Conservation (phyloP, 192 early-diverging fungal species). For the Entomortierella chlamydospora region DNA sequence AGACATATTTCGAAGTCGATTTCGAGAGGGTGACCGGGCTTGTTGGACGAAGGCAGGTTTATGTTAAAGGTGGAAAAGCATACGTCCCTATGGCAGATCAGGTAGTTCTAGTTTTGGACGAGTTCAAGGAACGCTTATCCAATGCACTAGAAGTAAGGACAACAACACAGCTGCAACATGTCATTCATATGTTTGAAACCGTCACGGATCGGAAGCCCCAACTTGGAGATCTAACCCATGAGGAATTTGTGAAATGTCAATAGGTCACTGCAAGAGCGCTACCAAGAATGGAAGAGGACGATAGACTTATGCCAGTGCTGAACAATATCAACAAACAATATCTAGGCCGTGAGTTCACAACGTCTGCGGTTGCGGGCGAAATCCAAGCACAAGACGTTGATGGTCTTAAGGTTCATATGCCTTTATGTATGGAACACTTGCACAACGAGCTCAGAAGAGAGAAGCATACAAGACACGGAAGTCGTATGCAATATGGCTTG, state of each 20-base stretch:
- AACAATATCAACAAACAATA: conserved; percentile 88
- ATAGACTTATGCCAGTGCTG: conserved; percentile 89
- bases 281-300: conserved; percentile 92
- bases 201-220: no score
- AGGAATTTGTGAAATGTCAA: no score
- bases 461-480: conserved; percentile 87
- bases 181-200: no score
- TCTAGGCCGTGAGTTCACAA: conserved; percentile 74
- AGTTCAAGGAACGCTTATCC: conserved; percentile 76
- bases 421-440: conserved; percentile 92
- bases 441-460: conserved; percentile 76
- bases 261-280: conserved; percentile 81
- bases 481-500: conserved; percentile 91
- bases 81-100: conserved; percentile 82
- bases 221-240: no score
- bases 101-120: conserved; percentile 75
- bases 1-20: conserved; percentile 69
- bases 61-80: conserved; percentile 71
- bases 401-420: conserved; percentile 78
- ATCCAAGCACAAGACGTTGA: conserved; percentile 78
- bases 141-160: conserved; percentile 59
- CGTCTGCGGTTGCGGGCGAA: conserved; percentile 62
- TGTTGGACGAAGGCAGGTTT: conserved; percentile 69
- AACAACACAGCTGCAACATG: neutral
- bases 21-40: conserved; percentile 77